Evolutionary conservation across 2,329 filamentous ascomycete species (phyloP).

Genomic region (Colletotrichum sp.): DNA sequence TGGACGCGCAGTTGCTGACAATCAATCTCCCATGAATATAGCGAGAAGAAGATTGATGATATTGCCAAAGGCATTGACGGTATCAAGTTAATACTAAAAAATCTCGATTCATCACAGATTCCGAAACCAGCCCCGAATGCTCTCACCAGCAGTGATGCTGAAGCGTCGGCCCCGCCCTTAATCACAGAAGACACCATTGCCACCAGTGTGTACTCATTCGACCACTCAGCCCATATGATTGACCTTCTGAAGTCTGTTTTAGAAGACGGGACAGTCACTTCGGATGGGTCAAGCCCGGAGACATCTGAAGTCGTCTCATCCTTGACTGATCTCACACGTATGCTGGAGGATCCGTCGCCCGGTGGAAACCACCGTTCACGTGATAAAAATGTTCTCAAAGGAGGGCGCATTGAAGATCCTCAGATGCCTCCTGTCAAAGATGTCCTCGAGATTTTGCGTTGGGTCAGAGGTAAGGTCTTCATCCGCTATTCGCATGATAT

Average conservation of each 20-base stretch:
- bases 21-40: not conserved
- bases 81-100: not conserved
- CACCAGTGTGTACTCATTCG: conserved; percentile 23
- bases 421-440: not conserved
- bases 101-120: not conserved
- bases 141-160: not conserved
- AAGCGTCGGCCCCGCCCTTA: not conserved
- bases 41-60: not conserved
- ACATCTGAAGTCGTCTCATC: not conserved
- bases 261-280: not conserved
- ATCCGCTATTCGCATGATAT: too few relatives aligned
- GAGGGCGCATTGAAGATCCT: too few relatives aligned
- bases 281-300: not conserved
- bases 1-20: not conserved
- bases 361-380: not conserved
- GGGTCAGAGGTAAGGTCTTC: not conserved
- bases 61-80: not conserved
- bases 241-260: conserved; percentile 32
- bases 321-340: not conserved
- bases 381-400: not conserved
- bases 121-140: not conserved
- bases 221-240: conserved; percentile 35
- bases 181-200: not conserved
- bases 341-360: not conserved
- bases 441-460: not conserved